phyloP scores from a whole-genome alignment of 805 yeast species.

The Myxozyma udenii region DNA sequence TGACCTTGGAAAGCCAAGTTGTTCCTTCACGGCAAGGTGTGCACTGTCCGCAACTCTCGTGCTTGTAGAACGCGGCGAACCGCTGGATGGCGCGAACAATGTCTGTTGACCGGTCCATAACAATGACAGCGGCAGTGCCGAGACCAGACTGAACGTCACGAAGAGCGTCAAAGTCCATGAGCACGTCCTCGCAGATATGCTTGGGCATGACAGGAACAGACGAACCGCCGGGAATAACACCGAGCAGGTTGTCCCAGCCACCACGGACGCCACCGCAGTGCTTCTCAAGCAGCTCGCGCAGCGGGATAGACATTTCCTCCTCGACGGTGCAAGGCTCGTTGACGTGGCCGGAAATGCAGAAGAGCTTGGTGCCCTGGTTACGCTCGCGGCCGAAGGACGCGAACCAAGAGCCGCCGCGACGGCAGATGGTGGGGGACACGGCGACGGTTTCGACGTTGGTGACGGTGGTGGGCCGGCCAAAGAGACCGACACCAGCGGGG shows the following conservation, averaged over 20 bases:
- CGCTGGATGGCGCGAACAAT: constrained; percentile 83
- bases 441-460: constrained; percentile 90
- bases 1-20: constrained; percentile 76
- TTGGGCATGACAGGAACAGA: constrained; percentile 81
- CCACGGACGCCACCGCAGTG: constrained; percentile 91
- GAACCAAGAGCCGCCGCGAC: constrained; percentile 90
- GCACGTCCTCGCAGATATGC: constrained; percentile 59
- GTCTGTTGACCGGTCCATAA: constrained; percentile 83
- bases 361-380: constrained; percentile 77
- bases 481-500: constrained; percentile 90
- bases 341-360: constrained; percentile 85
- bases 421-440: constrained; percentile 82
- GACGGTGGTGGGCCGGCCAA: constrained; percentile 88
- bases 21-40: constrained; percentile 95
- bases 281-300: constrained; percentile 75
- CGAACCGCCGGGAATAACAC: constrained; percentile 87
- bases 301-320: constrained; percentile 89
- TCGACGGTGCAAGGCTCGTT: constrained; percentile 91
- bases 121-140: constrained; percentile 92
- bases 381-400: constrained; percentile 80
- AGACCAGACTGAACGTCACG: constrained; percentile 82
- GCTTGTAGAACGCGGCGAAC: constrained; percentile 78
- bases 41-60: constrained; percentile 93
- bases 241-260: constrained; percentile 88
- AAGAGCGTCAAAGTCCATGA: constrained; percentile 87